Conservation (phyloP, 192 early-diverging fungal species). For the Phlyctochytrium planicorne region DNA sequence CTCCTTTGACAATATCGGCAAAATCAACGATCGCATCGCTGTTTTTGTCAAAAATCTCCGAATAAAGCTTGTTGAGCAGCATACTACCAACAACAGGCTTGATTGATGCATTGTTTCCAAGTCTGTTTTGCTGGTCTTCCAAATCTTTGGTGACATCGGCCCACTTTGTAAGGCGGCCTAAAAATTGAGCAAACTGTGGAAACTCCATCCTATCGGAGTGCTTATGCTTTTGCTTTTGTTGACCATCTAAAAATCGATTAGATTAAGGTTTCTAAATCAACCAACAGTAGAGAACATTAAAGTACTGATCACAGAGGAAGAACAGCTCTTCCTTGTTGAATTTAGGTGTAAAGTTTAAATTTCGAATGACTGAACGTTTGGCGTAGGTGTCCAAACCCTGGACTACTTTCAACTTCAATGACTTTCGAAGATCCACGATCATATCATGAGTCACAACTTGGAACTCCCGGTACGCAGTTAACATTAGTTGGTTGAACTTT, state of each 20-base stretch:
- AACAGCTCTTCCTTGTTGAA: constrained; percentile 87
- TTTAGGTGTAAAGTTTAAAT: constrained; percentile 67
- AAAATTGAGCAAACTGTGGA: constrained; percentile 63
- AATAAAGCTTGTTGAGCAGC: constrained; percentile 43
- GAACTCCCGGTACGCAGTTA: constrained; percentile 90
- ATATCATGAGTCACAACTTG: constrained; percentile 71
- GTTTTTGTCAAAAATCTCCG: constrained; percentile 51
- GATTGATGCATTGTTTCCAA: constrained; percentile 26
- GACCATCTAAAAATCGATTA: constrained; percentile 49
- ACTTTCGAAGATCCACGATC: constrained; percentile 76
- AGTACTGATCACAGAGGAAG: constrained; percentile 87
- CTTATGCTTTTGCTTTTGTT: constrained; percentile 20
- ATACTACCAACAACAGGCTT: constrained; percentile 35
- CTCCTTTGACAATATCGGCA: constrained; percentile 74
- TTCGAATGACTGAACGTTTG: constrained; percentile 84
- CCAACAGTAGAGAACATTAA: constrained; percentile 57
- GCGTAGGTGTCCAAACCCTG: constrained; percentile 92
- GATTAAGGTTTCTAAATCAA: not conserved
- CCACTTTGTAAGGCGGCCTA: constrained; percentile 44
- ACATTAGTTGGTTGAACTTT: constrained; percentile 90
- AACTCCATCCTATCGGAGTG: constrained; percentile 72
- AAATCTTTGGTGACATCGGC: constrained; percentile 38
- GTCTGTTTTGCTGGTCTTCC: constrained; percentile 34
- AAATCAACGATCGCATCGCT: constrained; percentile 62
- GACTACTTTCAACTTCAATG: constrained; percentile 85